phyloP scores from a whole-genome alignment of 2,329 filamentous ascomycete species.

The Alternaria sp. region DNA sequence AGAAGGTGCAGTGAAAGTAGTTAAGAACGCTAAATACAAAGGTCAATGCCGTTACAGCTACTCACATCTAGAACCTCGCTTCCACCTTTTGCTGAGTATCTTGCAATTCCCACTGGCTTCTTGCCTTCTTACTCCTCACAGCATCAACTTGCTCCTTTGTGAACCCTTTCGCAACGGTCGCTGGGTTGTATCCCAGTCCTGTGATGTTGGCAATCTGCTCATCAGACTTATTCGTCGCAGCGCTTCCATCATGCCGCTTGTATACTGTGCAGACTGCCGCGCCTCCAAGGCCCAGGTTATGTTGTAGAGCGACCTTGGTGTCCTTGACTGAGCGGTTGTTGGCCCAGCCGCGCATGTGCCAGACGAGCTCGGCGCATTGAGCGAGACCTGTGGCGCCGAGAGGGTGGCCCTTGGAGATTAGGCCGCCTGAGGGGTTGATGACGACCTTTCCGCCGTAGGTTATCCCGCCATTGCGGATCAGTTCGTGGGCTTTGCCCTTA shows the following conservation, averaged over 20 bases:
- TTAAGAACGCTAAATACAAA: background rate
- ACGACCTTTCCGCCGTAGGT: constrained; percentile 86
- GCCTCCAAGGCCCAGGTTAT: constrained; percentile 91
- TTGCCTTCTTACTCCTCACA: constrained; percentile 73
- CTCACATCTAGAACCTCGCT: constrained; percentile 65
- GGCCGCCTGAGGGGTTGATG: constrained; percentile 90
- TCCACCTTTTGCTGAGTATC: constrained; percentile 79
- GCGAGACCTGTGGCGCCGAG: constrained; percentile 94
- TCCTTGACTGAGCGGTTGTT: constrained; percentile 79
- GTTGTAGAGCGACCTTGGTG: constrained; percentile 81
- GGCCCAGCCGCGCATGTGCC: constrained; percentile 95
- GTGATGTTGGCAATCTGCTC: constrained; percentile 71
- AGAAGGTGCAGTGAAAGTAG: background rate
- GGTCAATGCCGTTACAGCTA: background rate
- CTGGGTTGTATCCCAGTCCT: constrained; percentile 88
- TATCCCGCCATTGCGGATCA: constrained; percentile 86
- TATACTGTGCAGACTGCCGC: constrained; percentile 92
- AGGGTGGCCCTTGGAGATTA: constrained; percentile 96
- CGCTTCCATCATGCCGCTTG: constrained; percentile 78
- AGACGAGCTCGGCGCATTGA: constrained; percentile 92
- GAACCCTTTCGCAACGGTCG: constrained; percentile 87
- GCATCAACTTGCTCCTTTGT: constrained; percentile 75
- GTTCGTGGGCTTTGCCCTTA: constrained; percentile 86
- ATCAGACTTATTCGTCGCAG: constrained; percentile 67
- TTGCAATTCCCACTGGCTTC: constrained; percentile 76